Percentiles rank a stretch among this genome's conserved stretches.
Evolutionary conservation across 352 stramenopile species (phyloP).

Genomic region (Plasmopara viticola): DNA sequence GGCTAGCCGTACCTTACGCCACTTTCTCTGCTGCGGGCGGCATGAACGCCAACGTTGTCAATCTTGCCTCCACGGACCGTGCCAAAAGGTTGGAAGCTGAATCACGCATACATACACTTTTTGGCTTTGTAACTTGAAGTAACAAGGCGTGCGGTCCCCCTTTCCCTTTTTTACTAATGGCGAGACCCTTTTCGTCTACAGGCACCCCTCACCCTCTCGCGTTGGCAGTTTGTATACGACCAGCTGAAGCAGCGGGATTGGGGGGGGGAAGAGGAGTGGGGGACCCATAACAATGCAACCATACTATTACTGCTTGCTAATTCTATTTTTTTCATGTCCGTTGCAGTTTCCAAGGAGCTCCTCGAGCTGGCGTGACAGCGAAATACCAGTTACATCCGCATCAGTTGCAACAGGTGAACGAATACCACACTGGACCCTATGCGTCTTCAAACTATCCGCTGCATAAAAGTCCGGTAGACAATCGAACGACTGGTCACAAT

Average conservation of each 20-base stretch:
- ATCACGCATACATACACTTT: slow-evolving; percentile 3
- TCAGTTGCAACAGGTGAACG: slow-evolving; percentile 33
- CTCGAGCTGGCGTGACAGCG: slow-evolving; percentile 9
- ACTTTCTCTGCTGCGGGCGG: slow-evolving; percentile 10
- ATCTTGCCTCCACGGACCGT: slow-evolving; percentile 20
- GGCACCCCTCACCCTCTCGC: slow-evolving; percentile 14
- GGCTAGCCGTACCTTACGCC: slow-evolving; percentile 19
- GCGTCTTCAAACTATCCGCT: slow-evolving; percentile 20
- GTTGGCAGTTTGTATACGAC: slow-evolving; percentile 1
- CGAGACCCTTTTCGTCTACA: slow-evolving; percentile 14
- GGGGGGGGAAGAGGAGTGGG: slow-evolving; percentile 20
- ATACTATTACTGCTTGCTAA: slow-evolving; percentile 13
- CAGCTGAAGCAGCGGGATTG: slow-evolving; percentile 15
- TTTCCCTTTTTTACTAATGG: neutral
- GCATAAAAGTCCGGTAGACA: slow-evolving; percentile 20
- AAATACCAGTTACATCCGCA: slow-evolving; percentile 30
- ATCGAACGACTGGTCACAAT: slow-evolving; percentile 1
- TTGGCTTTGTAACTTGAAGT: slow-evolving; percentile 27
- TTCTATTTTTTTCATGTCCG: slow-evolving; percentile 10
- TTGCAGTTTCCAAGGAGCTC: slow-evolving; percentile 25
- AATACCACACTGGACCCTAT: slow-evolving; percentile 16
- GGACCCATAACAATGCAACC: slow-evolving; percentile 14
- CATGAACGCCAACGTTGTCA: slow-evolving; percentile 5
- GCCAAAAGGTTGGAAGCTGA: slow-evolving; percentile 20
- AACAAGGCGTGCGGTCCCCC: slow-evolving; percentile 8